Conservation (phyloP, 345 rosid species). For the Euphorbia tirucalli region DNA sequence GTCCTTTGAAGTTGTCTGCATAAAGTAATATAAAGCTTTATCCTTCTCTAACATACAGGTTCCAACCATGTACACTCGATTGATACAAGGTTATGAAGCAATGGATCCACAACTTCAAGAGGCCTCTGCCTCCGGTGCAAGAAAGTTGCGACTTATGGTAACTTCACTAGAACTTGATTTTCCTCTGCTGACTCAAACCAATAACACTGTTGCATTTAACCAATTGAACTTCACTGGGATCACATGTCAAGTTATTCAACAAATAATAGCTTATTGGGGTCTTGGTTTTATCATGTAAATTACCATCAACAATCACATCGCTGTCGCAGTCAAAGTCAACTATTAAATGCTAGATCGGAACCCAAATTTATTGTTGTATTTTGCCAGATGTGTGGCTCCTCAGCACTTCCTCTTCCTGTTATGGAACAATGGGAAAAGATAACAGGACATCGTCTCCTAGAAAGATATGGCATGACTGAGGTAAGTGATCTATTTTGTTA, state of each 20-base stretch:
- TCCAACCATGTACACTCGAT: slow-evolving; percentile 90
- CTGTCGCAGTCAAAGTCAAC: slow-evolving; percentile 2
- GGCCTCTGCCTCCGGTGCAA: slow-evolving; percentile 69
- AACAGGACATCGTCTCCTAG: slow-evolving; percentile 93
- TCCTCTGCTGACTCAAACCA: not conserved
- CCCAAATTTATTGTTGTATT: not conserved
- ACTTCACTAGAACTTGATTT: slow-evolving; percentile 10
- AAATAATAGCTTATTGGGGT: not conserved
- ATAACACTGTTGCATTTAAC: not conserved
- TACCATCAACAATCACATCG: not conserved
- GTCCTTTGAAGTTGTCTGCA: not conserved
- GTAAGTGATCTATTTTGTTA: slow-evolving; percentile 32
- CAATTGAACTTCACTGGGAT: not conserved
- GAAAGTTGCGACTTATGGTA: slow-evolving; percentile 85
- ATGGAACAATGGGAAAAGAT: slow-evolving; percentile 94
- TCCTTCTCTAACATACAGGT: slow-evolving; percentile 49
- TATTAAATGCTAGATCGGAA: not conserved
- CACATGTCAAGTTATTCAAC: not conserved
- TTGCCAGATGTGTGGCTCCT: slow-evolving; percentile 89
- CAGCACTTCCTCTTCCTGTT: slow-evolving; percentile 92
- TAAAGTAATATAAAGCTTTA: not conserved
- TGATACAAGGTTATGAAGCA: slow-evolving; percentile 95
- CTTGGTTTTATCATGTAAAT: not conserved
- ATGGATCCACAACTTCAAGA: slow-evolving; percentile 72
- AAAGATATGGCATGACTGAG: slow-evolving; percentile 99